Evolutionary conservation across 2,329 filamentous ascomycete species (phyloP).

Genomic region (Cladophialophora exuberans): DNA sequence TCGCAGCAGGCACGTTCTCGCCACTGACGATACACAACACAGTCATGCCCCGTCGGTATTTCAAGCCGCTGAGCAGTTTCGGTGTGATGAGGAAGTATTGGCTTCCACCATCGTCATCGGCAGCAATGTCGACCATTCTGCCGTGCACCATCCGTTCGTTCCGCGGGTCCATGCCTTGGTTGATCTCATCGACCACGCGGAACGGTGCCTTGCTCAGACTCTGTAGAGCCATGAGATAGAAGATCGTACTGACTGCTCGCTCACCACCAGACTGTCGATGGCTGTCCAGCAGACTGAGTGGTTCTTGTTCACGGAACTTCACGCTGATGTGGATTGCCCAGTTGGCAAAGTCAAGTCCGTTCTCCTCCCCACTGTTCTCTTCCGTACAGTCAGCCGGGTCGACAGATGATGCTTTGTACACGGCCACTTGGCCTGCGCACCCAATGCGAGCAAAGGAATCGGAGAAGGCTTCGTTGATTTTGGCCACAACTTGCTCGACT

Average conservation of each 20-base stretch:
- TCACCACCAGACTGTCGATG: slow-evolving; percentile 97
- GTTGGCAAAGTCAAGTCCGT: slow-evolving; percentile 82
- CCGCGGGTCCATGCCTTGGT: slow-evolving; percentile 98
- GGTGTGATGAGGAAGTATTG: slow-evolving; percentile 98
- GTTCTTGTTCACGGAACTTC: slow-evolving; percentile 87
- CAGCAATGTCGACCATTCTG: slow-evolving; percentile 97
- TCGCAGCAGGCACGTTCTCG: slow-evolving; percentile 57
- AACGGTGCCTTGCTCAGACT: slow-evolving; percentile 92
- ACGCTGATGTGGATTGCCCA: slow-evolving; percentile 95
- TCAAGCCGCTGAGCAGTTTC: slow-evolving; percentile 82
- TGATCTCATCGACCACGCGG: slow-evolving; percentile 98
- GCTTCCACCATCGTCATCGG: slow-evolving; percentile 62
- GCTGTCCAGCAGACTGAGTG: slow-evolving; percentile 80
- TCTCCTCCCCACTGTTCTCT: slow-evolving; percentile 29
- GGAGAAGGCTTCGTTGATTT: slow-evolving; percentile 88
- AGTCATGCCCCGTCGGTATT: slow-evolving; percentile 88
- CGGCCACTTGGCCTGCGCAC: slow-evolving; percentile 85
- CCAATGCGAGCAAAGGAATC: slow-evolving; percentile 94
- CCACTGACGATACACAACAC: slow-evolving; percentile 93
- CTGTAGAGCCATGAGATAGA: slow-evolving; percentile 98
- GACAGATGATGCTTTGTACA: slow-evolving; percentile 69
- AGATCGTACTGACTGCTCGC: slow-evolving; percentile 94
- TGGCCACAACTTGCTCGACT: slow-evolving; percentile 74
- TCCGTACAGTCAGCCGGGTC: slow-evolving; percentile 36
- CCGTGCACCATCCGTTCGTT: slow-evolving; percentile 98